Conservation (phyloP, 179 eudicot genomes). For the Carnegiea gigantea region DNA sequence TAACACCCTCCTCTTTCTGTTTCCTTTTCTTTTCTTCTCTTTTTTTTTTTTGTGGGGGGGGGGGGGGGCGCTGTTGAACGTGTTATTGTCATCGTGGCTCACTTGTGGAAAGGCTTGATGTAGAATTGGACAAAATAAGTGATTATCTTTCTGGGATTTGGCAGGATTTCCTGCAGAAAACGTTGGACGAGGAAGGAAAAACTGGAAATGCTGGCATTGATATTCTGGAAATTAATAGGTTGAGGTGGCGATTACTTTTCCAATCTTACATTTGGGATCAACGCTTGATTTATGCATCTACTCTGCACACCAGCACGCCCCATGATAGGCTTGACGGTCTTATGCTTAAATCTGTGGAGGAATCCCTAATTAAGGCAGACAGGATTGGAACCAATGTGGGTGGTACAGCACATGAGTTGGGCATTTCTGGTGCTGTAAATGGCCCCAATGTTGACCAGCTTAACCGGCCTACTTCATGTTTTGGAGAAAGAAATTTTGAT, state of each 20-base stretch:
- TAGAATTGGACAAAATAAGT: background rate
- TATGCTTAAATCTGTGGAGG: constrained; percentile 33
- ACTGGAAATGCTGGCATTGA: constrained; percentile 44
- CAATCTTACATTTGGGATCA: constrained; percentile 85
- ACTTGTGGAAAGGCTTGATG: background rate
- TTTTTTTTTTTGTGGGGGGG: background rate
- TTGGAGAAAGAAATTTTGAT: constrained; percentile 27
- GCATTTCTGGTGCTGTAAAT: constrained; percentile 28
- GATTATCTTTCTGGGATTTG: constrained; percentile 19
- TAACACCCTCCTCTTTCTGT: background rate
- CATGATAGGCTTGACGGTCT: constrained; percentile 32
- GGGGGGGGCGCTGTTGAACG: background rate
- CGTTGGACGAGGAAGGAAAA: constrained; percentile 38
- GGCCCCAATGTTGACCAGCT: constrained; percentile 23
- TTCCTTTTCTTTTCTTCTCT: background rate
- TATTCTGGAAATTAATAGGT: constrained; percentile 74
- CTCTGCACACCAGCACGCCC: constrained; percentile 30
- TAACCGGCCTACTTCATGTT: constrained; percentile 27
- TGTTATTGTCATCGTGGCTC: constrained; percentile 3
- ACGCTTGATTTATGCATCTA: constrained; percentile 50
- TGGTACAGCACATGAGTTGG: constrained; percentile 27
- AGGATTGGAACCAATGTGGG: constrained; percentile 26
- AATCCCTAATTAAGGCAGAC: constrained; percentile 25
- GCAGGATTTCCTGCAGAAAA: constrained; percentile 53
- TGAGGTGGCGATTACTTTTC: constrained; percentile 57